phyloP scores from a whole-genome alignment of 2,329 filamentous ascomycete species.

The Penicillium sp. region DNA sequence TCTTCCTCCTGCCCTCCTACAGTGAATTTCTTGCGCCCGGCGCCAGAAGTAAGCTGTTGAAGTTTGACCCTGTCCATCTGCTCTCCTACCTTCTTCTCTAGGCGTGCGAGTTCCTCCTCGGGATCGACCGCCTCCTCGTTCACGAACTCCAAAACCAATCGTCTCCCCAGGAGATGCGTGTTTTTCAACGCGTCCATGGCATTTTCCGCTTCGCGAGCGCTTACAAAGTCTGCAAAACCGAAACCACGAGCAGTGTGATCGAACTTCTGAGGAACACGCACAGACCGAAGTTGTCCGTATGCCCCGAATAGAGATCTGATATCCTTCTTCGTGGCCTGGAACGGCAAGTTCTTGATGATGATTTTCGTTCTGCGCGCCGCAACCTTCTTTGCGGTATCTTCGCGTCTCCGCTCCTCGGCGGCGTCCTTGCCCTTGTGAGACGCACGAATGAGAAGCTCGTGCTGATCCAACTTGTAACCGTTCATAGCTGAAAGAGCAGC shows the following conservation, averaged over 20 bases:
- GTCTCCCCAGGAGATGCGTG: slow-evolving; percentile 88
- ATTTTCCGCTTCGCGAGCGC: slow-evolving; percentile 82
- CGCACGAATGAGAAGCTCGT: slow-evolving; percentile 79
- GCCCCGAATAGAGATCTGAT: slow-evolving; percentile 79
- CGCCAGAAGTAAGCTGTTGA: slow-evolving; percentile 75
- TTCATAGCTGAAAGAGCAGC: slow-evolving; percentile 84
- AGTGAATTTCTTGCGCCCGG: slow-evolving; percentile 82
- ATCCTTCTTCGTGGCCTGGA: slow-evolving; percentile 92
- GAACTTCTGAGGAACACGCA: slow-evolving; percentile 94
- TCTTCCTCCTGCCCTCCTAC: slow-evolving; percentile 69
- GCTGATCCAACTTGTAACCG: slow-evolving; percentile 79
- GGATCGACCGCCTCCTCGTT: slow-evolving; percentile 85
- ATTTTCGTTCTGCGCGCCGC: slow-evolving; percentile 82
- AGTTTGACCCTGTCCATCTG: slow-evolving; percentile 89
- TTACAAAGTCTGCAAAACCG: slow-evolving; percentile 95
- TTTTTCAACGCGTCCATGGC: slow-evolving; percentile 88
- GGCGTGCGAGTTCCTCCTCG: slow-evolving; percentile 93
- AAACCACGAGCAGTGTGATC: slow-evolving; percentile 86
- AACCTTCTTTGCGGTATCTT: slow-evolving; percentile 79
- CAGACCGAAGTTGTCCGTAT: slow-evolving; percentile 88
- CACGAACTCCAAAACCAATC: slow-evolving; percentile 87
- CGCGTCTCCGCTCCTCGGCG: slow-evolving; percentile 78
- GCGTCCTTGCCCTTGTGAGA: slow-evolving; percentile 87
- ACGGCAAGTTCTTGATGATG: slow-evolving; percentile 96
- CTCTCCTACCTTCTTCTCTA: slow-evolving; percentile 91